phyloP scores from a whole-genome alignment of 371 early-diverging fungal genomes.

The Mortierella sp. region DNA sequence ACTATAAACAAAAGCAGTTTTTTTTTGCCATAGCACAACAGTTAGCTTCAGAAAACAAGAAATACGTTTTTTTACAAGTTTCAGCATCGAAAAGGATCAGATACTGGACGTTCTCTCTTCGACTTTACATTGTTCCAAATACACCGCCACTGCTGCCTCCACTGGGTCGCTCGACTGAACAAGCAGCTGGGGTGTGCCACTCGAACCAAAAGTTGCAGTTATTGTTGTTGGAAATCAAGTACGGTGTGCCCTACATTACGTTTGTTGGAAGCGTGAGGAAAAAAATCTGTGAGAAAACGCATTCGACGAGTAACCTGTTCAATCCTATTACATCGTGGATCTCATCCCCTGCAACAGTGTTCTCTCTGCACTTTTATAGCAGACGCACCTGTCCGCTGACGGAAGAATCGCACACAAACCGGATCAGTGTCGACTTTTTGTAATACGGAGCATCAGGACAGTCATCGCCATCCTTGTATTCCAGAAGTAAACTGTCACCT shows the following conservation, averaged over 20 bases:
- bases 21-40: too few species aligned
- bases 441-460: constrained; percentile 32
- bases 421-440: constrained; percentile 43
- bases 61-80: too few species aligned
- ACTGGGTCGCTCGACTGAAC: constrained; percentile 35
- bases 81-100: background rate
- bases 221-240: constrained; percentile 28
- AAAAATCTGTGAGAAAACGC: background rate
- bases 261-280: background rate
- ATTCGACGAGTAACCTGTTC: background rate
- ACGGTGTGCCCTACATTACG: constrained; percentile 39
- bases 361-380: background rate
- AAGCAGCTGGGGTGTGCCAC: constrained; percentile 56
- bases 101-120: too few species aligned
- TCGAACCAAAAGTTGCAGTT: constrained; percentile 53
- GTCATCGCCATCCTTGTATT: constrained; percentile 42
- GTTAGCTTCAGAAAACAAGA: background rate
- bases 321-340: background rate
- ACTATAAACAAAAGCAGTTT: constrained; percentile 43
- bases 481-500: constrained; percentile 43
- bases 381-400: constrained; percentile 43
- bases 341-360: background rate
- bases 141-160: constrained; percentile 61
- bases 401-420: constrained; percentile 37
- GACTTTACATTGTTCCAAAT: constrained; percentile 70